Evolutionary conservation across 108 stramenopile genomes (phyloP), one percentile per base, ranked within the genome.

Genomic region (Stephanodiscus triporus): DNA sequence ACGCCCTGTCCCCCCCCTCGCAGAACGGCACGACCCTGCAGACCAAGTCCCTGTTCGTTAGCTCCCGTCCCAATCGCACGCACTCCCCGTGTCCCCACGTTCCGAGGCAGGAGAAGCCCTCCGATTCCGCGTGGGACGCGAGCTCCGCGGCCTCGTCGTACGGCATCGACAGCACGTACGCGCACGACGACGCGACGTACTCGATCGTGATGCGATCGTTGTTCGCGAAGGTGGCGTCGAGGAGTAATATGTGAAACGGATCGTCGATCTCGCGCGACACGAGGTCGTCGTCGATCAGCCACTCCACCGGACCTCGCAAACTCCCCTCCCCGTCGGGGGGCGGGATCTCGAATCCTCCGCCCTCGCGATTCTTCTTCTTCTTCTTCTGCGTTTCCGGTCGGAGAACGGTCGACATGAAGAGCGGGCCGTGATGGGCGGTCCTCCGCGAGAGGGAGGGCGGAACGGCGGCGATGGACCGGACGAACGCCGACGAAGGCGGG

Each of bases 11-110:
- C 6, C 90, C 89, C 17, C 91, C 93, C 42, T 89, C 87, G 30
- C 76, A 81, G 45, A 60, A 91, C 0, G 93, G 93, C 10, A 94
- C 93, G 34, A 94, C 87, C 53, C 93, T 76, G 60, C 78, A 80
- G 5, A 90, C 85, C 24, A 94, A 63, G 66, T 94, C 93, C 62
- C 93, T 72, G 8, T 85, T 53, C 68, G 90, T 90, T 42, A 94
- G 56, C 32, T 88, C 77, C 32, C 67, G 36, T 30, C 89, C 93
- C 55, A 91, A 69, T 42, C 50, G 57, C 57, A 94, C 48, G 71
- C 93, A 94, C 68, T 94, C 88, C 59, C 86, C 85, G 9, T 88
- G 72, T n/a, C 78, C 49, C 93, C 93, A 94, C 1, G 89, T 90
- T 7, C 93, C 93, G 27, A 94, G 66, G 62, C 91, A 91, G 2